Percentiles rank a stretch among this genome's conserved stretches.
These are phyloP conservation scores for Coniella lustricola DNA, from an alignment of 2,329 filamentous ascomycete genomes.

Conservation along the genomic window DNA sequence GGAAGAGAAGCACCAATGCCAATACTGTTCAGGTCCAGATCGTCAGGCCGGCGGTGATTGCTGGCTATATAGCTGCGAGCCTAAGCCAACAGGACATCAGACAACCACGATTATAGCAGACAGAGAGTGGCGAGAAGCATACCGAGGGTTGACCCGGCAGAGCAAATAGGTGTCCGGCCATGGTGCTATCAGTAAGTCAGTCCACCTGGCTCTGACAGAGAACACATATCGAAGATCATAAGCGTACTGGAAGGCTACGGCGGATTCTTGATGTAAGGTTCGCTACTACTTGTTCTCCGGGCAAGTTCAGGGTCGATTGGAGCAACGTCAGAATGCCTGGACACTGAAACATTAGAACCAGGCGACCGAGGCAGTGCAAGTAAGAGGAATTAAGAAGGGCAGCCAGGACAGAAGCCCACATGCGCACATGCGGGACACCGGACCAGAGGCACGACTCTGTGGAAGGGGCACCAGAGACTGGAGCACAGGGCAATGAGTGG, in stretches of 20 bases:
- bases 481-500: too few relatives aligned
- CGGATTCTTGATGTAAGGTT: too few relatives aligned
- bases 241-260: background rate
- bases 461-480: too few relatives aligned
- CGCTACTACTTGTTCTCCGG: too few relatives aligned
- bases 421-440: too few relatives aligned
- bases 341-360: too few relatives aligned
- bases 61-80: conserved; percentile 17
- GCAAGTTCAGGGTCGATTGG: too few relatives aligned
- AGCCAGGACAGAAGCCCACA: too few relatives aligned
- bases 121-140: conserved; percentile 10
- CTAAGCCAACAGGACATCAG: conserved; percentile 17
- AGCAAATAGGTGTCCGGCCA: conserved; percentile 2
- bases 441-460: too few relatives aligned
- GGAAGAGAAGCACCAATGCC: conserved; percentile 17
- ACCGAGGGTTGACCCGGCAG: conserved; percentile 6
- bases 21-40: conserved; percentile 15
- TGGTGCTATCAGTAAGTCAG: conserved; percentile 7
- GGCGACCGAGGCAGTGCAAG: too few relatives aligned
- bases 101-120: conserved; percentile 2
- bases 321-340: too few relatives aligned
- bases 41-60: conserved; percentile 17
- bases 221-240: background rate
- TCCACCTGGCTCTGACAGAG: background rate
- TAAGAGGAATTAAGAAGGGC: too few relatives aligned